Evolutionary conservation across 2,329 filamentous ascomycete genomes (phyloP).

Genomic region (Aspergillus ochraceoroseus): DNA sequence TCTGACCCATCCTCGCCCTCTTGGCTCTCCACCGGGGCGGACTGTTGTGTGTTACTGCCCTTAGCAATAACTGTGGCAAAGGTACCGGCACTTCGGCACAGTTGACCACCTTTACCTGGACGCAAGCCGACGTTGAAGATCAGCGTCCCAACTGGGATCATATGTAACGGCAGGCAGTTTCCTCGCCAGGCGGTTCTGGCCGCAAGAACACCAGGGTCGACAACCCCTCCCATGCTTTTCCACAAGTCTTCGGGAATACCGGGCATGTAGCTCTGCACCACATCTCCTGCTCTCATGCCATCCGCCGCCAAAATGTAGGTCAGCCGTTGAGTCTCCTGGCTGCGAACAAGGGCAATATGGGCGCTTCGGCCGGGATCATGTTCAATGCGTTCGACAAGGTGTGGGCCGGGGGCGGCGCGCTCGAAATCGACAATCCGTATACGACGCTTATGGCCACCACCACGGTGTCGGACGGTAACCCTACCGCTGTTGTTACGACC

Average conservation of each 20-base stretch:
- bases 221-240: slow-evolving; percentile 82
- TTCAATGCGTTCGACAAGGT: slow-evolving; percentile 88
- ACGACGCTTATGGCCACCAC: slow-evolving; percentile 85
- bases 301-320: slow-evolving; percentile 95
- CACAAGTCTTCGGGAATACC: slow-evolving; percentile 85
- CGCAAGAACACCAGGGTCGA: slow-evolving; percentile 93
- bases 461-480: slow-evolving; percentile 84
- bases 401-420: slow-evolving; percentile 71
- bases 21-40: slow-evolving; percentile 52
- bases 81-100: slow-evolving; percentile 92
- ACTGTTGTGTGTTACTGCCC: slow-evolving; percentile 61
- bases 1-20: slow-evolving; percentile 27
- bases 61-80: slow-evolving; percentile 85
- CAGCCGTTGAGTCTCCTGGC: slow-evolving; percentile 66
- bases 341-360: slow-evolving; percentile 82
- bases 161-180: slow-evolving; percentile 90
- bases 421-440: slow-evolving; percentile 89
- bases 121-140: slow-evolving; percentile 83
- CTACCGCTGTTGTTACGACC: slow-evolving; percentile 83
- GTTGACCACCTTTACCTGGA: slow-evolving; percentile 69
- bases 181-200: slow-evolving; percentile 90
- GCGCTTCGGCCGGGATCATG: slow-evolving; percentile 91
- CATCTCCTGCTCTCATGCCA: slow-evolving; percentile 84
- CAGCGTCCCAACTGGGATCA: slow-evolving; percentile 91
- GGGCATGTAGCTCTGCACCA: slow-evolving; percentile 83